Evolutionary conservation across 1,139 yeast species (phyloP), one percentile per base, ranked within the genome.

Genomic region (Zygosaccharomyces sapae): DNA sequence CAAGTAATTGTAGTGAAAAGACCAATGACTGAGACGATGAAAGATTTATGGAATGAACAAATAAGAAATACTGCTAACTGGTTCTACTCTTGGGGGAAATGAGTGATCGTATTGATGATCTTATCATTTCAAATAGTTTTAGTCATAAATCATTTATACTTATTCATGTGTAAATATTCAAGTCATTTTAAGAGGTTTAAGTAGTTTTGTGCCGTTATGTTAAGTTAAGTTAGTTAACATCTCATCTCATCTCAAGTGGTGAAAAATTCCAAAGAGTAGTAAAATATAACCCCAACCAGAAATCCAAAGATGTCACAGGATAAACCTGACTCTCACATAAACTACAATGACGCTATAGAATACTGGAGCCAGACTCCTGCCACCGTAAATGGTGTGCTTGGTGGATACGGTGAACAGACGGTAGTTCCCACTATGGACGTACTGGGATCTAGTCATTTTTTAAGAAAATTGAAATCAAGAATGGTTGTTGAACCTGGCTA

Each of bases 361-460:
- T 92, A 92, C 71, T 92, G 98, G 98, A 74, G 83, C 6, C 72
- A 81, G 0, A 84, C 86, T 0, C 94, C 95, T 0, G 90, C 98
- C 0, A 84, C 96, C 1, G 96, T 90, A 4, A 84, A 89, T 61
- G 98, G 98, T 16, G 95, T 88, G 7, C 75, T 92, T 6, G 98
- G 98, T 10, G 98, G 98, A 0, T 92, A 82, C 67, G 98, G 98
- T 18, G 90, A 83, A 56, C 78, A 77, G 45, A 86, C 96, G 0
- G 73, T 88, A 7, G 95, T 92, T 2, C 98, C 98, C 2, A 80
- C 83, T 54, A 95, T 88, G 31, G 98, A 92, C 66, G 83, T 87
- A 5, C 74, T 86, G 13, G 98, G 97, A 4, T 89, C 97, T 1
- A 72, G 76, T 43, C 85, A 95, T 5, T 88, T 92, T 57, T 67